Conservation (phyloP, 306 rosid species). For the Biancaea sappan region DNA sequence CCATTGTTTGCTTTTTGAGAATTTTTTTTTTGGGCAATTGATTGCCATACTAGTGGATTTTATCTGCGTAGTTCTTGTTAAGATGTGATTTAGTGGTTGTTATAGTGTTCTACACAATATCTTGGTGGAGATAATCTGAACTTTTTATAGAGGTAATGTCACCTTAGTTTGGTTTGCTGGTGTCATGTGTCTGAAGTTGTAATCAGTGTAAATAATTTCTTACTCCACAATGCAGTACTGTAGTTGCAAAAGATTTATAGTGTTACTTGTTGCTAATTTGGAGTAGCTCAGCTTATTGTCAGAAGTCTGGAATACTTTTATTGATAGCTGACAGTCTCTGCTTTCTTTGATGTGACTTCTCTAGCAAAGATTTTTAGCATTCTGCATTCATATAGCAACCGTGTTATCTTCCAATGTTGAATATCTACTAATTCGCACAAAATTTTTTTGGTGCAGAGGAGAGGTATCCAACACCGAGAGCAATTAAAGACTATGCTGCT, state of each 20-base stretch:
- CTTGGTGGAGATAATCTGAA: background rate
- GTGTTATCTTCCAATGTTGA: background rate
- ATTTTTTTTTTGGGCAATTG: background rate
- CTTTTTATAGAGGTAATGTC: background rate
- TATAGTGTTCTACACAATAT: background rate
- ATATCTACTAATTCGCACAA: background rate
- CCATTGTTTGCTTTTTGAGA: background rate
- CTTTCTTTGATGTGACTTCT: background rate
- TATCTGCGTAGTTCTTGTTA: background rate
- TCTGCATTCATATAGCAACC: background rate
- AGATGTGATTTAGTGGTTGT: background rate
- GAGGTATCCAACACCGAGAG: conserved; percentile 46
- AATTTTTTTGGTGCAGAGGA: conserved; percentile 55
- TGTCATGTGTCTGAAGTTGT: background rate
- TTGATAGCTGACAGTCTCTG: background rate
- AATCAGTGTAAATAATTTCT: background rate
- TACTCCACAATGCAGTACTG: background rate
- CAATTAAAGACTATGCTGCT: conserved; percentile 50
- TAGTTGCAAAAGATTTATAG: background rate
- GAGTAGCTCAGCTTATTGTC: background rate
- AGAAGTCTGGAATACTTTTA: background rate
- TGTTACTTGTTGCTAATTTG: background rate
- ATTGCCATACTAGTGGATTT: background rate
- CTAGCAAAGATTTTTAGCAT: background rate
- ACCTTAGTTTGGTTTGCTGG: background rate